phyloP scores from a whole-genome alignment of 768 basidiomycete genomes.

The Punctularia strigosozonata region DNA sequence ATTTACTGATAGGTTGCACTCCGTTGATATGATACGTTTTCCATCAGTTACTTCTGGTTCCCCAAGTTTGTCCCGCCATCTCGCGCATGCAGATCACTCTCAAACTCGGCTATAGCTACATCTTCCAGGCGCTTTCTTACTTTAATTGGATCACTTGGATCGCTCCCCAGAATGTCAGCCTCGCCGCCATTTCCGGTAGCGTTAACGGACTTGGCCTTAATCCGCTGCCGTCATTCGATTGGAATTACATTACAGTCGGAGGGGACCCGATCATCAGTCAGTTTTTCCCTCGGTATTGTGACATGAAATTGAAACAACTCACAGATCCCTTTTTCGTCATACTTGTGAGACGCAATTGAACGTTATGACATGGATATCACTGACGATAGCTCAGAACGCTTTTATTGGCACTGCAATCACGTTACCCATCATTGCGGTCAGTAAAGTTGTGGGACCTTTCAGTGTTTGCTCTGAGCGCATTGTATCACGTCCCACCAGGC shows the following conservation, averaged over 20 bases:
- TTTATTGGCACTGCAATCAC: constrained; percentile 15
- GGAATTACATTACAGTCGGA: constrained; percentile 16
- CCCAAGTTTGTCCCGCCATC: constrained; percentile 13
- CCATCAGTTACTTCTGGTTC: constrained; percentile 22
- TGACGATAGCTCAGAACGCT: too few relatives aligned
- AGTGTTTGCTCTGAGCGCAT: too few relatives aligned
- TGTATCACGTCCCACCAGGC: too few relatives aligned
- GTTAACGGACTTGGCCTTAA: constrained; percentile 24
- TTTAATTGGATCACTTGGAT: constrained; percentile 19
- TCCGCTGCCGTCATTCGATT: constrained; percentile 25
- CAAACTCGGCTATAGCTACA: constrained; percentile 20
- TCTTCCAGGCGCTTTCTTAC: constrained; percentile 11
- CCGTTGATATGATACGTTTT: too few relatives aligned
- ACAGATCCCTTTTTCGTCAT: too few relatives aligned
- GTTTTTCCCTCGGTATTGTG: too few relatives aligned
- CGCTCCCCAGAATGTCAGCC: constrained; percentile 20
- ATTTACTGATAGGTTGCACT: too few relatives aligned
- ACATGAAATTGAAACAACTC: too few relatives aligned
- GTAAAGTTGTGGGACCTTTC: too few relatives aligned
- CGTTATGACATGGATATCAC: too few relatives aligned
- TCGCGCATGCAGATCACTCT: constrained; percentile 5
- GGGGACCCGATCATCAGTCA: constrained; percentile 20
- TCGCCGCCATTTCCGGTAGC: constrained; percentile 14
- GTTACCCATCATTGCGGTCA: constrained; percentile 14
- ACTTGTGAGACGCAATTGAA: too few relatives aligned